A percentile compares a stretch with the other conserved stretches of the same genome.
phyloP scores from a whole-genome alignment of 2,329 filamentous ascomycete species.

The Truncatella angustata region DNA sequence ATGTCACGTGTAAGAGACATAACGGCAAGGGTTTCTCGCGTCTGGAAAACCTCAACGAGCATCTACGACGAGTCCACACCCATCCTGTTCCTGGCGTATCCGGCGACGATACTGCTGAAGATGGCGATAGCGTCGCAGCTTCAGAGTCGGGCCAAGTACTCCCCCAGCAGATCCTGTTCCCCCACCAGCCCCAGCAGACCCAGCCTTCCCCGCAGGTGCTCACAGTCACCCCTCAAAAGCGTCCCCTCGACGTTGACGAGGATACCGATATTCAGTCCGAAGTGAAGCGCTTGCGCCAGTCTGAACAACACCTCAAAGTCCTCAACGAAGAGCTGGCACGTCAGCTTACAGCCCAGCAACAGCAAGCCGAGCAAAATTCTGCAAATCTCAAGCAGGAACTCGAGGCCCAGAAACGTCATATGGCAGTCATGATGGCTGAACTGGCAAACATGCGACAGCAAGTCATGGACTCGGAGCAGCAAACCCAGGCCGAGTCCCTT shows the following conservation, averaged over 20 bases:
- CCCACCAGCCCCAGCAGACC: neutral
- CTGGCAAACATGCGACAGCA: conserved; percentile 40
- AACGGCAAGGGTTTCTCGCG: conserved; percentile 87
- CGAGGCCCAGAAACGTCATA: conserved; percentile 10
- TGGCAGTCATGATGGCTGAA: conserved; percentile 46
- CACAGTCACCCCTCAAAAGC: conserved; percentile 39
- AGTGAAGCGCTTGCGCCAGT: conserved; percentile 63
- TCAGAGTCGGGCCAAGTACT: neutral
- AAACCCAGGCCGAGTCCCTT: neutral
- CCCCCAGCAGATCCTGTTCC: neutral
- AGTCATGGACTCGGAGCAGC: neutral
- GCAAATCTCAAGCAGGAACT: neutral
- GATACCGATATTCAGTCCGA: conserved; percentile 56
- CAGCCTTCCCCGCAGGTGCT: conserved; percentile 11
- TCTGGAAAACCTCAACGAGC: conserved; percentile 91
- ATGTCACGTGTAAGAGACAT: conserved; percentile 83
- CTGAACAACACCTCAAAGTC: conserved; percentile 58
- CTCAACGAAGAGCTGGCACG: neutral
- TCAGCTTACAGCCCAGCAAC: conserved; percentile 48
- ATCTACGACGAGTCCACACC: conserved; percentile 84
- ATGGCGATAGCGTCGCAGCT: conserved; percentile 36
- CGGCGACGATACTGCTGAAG: conserved; percentile 30
- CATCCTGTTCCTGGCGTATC: conserved; percentile 31
- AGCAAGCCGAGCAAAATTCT: conserved; percentile 19
- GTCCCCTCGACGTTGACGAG: conserved; percentile 44